phyloP scores from a whole-genome alignment of 495 filamentous ascomycete species.

The Hypoxylon lenormandii region DNA sequence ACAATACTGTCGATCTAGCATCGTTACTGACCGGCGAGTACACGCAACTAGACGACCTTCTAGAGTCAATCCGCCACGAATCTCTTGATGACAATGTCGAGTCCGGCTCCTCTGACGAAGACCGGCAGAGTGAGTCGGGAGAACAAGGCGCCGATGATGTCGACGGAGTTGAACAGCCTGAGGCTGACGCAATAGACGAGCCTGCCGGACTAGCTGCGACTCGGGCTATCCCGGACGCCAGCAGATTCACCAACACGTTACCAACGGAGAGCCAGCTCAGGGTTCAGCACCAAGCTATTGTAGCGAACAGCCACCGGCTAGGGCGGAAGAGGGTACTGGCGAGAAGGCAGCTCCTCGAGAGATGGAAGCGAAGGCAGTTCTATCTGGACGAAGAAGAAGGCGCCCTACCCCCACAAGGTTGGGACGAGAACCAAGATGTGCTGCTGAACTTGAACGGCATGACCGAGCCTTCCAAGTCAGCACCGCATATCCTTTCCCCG shows the following conservation, averaged over 20 bases:
- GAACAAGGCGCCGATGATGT: constrained; percentile 39
- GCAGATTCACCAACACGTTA: constrained; percentile 47
- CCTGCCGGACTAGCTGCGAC: constrained; percentile 5
- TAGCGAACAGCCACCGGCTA: constrained; percentile 31
- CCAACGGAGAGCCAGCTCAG: constrained; percentile 48
- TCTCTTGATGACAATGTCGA: constrained; percentile 41
- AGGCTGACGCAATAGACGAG: constrained; percentile 12
- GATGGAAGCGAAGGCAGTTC: constrained; percentile 78
- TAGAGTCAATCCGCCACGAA: constrained; percentile 50
- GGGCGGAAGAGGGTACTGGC: constrained; percentile 49
- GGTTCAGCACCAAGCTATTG: constrained; percentile 40
- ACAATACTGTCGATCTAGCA: constrained; percentile 53
- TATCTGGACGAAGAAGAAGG: constrained; percentile 87
- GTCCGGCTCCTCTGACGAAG: constrained; percentile 43
- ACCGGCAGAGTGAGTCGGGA: constrained; percentile 42
- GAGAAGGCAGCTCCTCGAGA: constrained; percentile 71
- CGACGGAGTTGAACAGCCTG: constrained; percentile 34
- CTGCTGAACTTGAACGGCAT: constrained; percentile 56
- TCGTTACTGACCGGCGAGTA: constrained; percentile 54
- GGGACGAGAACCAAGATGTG: constrained; percentile 72
- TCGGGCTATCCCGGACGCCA: constrained; percentile 42
- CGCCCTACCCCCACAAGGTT: constrained; percentile 70
- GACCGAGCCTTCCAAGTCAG: constrained; percentile 57
- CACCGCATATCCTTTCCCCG: constrained; percentile 64
- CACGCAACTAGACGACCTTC: constrained; percentile 42